phyloP scores from a whole-genome alignment of 202 grass and related monocot genomes.

The Eragrostis tef region DNA sequence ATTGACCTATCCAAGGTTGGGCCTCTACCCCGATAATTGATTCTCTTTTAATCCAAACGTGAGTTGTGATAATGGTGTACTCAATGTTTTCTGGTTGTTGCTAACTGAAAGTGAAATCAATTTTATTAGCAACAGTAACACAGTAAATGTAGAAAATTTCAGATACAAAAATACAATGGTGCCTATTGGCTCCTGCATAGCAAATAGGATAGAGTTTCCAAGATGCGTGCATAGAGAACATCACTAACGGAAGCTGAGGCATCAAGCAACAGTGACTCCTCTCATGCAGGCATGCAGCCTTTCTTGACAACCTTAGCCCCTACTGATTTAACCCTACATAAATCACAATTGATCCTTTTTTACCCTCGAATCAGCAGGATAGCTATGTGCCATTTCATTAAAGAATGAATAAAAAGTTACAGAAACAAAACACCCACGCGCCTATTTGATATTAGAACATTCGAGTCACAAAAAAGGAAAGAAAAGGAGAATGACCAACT shows the following conservation, averaged over 20 bases:
- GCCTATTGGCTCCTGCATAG: too few species aligned
- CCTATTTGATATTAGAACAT: not conserved
- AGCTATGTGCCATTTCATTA: not conserved
- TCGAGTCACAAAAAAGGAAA: not conserved
- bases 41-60: not conserved
- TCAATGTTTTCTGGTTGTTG: not conserved
- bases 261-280: too few species aligned
- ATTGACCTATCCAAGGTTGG: constrained; percentile 96
- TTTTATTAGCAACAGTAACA: not conserved
- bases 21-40: constrained; percentile 1
- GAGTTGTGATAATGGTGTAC: not conserved
- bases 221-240: too few species aligned
- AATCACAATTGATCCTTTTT: not conserved
- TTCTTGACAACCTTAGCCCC: too few species aligned
- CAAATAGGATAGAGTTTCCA: too few species aligned
- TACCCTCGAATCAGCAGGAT: not conserved
- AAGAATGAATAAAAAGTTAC: not conserved
- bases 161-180: not conserved
- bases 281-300: too few species aligned
- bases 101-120: not conserved
- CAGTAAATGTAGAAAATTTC: not conserved
- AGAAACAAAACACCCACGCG: not conserved
- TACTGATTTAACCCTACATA: not conserved
- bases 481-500: not conserved
- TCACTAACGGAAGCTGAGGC: too few species aligned